Evolutionary conservation across 768 basidiomycete genomes (phyloP), one percentile per base, ranked within the genome.

Genomic region (Sutorius australiensis): DNA sequence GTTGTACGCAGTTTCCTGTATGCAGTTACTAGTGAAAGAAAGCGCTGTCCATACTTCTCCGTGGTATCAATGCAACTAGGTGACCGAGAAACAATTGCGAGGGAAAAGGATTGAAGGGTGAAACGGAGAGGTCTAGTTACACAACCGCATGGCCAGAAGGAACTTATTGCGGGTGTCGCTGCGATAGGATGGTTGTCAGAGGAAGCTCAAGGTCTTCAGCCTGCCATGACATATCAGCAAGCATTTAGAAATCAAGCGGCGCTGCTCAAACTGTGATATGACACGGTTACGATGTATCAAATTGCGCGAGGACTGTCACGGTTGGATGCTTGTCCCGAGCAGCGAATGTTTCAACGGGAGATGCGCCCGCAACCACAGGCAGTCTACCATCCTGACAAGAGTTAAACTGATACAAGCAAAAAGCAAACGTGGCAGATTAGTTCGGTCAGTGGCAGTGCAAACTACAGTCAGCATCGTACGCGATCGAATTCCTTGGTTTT

Each of bases 101-200:
- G 47, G 50, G 27, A n/a, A 42, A 7, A 48, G 49, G 53, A 40
- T 59, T 7, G 49, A 59, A 40, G 58, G 58, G 19, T 42, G 53
- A 17, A 51, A 27, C 47, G 56, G 34, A 44, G 50, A 60, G 39
- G 31, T 55, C 19, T 60, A 47, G 50, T 31, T 28, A n/a, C 53
- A 60, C 31, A 47, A 56, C 42, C 56, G 50, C 58, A 56, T 43
- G 59, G 53, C 9, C 37, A 50, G 33, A 60, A 48, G n/a, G 58
- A 58, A 30, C 46, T 33, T 3, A 19, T 17, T 6, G 34, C 17
- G 36, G 39, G 33, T 51, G 38, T 42, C 33, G 19, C 24, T 51
- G 58, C 32, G 13, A 24, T 59, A 49, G 57, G 41, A 12, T 21
- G 58, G 58, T 19, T 59, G 58, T 19, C 10, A 19, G 17, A 48